These are phyloP conservation scores for Colletotrichum truncatum DNA, from an alignment of 2,329 filamentous ascomycete species.

Conservation along the genomic window DNA sequence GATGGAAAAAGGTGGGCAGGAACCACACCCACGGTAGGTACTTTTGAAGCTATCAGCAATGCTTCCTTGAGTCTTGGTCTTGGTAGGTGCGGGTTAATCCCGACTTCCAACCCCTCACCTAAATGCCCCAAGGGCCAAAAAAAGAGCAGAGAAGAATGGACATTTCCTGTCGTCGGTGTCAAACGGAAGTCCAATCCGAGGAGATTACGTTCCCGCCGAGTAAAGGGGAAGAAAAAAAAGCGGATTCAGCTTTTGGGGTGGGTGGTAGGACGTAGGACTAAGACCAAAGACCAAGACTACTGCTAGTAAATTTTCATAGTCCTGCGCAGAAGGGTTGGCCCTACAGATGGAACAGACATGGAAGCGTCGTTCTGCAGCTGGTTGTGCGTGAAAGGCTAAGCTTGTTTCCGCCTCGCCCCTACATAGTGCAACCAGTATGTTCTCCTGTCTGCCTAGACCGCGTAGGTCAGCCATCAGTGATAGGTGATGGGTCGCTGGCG, in stretches of 20 bases:
- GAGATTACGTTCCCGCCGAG: too few relatives aligned
- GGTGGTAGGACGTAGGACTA: too few relatives aligned
- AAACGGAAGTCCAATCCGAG: too few relatives aligned
- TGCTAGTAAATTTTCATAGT: background rate
- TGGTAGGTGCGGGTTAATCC: too few relatives aligned
- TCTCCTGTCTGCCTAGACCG: background rate
- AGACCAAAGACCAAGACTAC: too few relatives aligned
- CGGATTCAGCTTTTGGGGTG: too few relatives aligned
- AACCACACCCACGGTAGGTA: background rate
- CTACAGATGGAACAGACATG: constrained; percentile 6
- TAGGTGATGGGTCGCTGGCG: constrained; percentile 7
- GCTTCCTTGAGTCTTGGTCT: background rate
- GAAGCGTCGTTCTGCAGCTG: constrained; percentile 3
- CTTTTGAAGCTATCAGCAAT: background rate
- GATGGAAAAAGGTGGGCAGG: constrained; percentile 10
- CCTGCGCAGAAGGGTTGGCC: background rate
- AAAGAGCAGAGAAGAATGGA: too few relatives aligned
- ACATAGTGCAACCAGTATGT: too few relatives aligned
- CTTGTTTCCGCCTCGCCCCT: background rate
- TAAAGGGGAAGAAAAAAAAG: too few relatives aligned
- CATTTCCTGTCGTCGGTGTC: too few relatives aligned
- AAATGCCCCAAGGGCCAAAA: too few relatives aligned
- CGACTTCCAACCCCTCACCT: too few relatives aligned
- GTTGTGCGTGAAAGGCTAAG: background rate
- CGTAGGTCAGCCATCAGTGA: background rate